Evolutionary conservation across 805 yeast genomes (phyloP), one percentile per base, ranked within the genome.

Genomic region (Zygoascus flipseniorum): DNA sequence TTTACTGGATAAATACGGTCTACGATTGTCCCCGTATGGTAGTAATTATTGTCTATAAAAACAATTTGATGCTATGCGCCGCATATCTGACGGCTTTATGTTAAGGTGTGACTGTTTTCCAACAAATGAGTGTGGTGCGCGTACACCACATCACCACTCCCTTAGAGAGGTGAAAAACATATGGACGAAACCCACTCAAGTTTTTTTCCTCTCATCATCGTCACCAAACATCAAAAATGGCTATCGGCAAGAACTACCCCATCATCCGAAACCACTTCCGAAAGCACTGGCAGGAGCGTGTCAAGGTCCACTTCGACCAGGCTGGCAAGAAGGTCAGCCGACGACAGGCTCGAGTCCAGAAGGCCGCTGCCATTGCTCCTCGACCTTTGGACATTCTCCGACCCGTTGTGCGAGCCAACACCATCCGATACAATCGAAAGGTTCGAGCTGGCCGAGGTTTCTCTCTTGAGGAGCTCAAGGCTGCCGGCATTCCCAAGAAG

Each of bases 231-330:
- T 35, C 48, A 45, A 50, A 28, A 54, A 60, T 77, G 90, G 99
- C 98, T 79, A 89, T 93, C 84, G 79, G 93, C 70, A 92, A 93
- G 90, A 92, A 92, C 82, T 84, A 89, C 82, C 96, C 98, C 83
- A 81, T 92, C 81, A 86, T 88, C 84, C 89, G 88, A 86, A 92
- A 92, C 86, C 99, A 93, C 83, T 92, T 92, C 96, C 86, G 97
- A 84, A 92, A 92, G 88, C 92, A 92, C 96, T 93, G 99, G 99
- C 98, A 93, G 82, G 96, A 89, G 79, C 88, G 98, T 75, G 99
- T 93, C 83, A 88, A 82, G 77, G 97, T 89, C 72, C 99, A 95
- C 89, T 86, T 93, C 75, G 97, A 93, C 92, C 99, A 93, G 83
- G 97, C 99, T 73, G 99, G 99, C 77, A 89, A 92, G 85, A 93